These are phyloP conservation scores for Xerophyta viscosa DNA, from an alignment of 106 monocot genomes.

Conservation along the genomic window DNA sequence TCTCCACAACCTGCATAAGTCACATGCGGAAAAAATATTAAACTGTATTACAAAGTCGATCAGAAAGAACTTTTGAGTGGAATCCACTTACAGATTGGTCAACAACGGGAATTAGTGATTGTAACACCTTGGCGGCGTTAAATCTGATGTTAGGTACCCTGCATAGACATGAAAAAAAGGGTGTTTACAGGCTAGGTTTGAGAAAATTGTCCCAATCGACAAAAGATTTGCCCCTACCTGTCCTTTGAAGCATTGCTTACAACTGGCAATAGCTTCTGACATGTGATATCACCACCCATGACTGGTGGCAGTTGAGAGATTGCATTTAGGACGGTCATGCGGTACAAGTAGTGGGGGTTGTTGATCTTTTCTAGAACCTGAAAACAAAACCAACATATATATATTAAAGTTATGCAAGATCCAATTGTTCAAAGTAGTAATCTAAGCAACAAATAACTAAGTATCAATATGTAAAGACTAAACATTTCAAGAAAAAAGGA, in stretches of 20 bases:
- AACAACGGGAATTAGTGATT: conserved; percentile 62
- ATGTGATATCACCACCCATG: conserved; percentile 75
- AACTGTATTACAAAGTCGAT: neutral
- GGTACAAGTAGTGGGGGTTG: conserved; percentile 75
- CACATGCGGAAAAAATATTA: neutral
- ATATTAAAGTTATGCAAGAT: too few relatives aligned
- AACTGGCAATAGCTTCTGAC: conserved; percentile 67
- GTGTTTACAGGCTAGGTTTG: neutral
- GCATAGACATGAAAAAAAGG: neutral
- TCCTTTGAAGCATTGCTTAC: conserved; percentile 72
- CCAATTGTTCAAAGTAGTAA: too few relatives aligned
- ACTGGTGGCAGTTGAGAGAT: conserved; percentile 76
- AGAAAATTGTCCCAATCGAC: neutral
- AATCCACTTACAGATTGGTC: conserved; percentile 55
- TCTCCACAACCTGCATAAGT: conserved; percentile 52
- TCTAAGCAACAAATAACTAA: too few relatives aligned
- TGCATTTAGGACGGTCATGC: conserved; percentile 83
- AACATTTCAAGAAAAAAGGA: too few relatives aligned
- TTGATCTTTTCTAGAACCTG: conserved; percentile 81
- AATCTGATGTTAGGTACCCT: conserved; percentile 96
- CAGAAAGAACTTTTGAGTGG: neutral
- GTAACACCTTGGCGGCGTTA: conserved; percentile 85
- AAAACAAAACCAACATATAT: too few relatives aligned
- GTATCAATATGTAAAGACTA: too few relatives aligned
- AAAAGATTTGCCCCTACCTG: conserved; percentile 21